Conservation (phyloP, 2,329 filamentous ascomycete species). For the Zymoseptoria crescenta region DNA sequence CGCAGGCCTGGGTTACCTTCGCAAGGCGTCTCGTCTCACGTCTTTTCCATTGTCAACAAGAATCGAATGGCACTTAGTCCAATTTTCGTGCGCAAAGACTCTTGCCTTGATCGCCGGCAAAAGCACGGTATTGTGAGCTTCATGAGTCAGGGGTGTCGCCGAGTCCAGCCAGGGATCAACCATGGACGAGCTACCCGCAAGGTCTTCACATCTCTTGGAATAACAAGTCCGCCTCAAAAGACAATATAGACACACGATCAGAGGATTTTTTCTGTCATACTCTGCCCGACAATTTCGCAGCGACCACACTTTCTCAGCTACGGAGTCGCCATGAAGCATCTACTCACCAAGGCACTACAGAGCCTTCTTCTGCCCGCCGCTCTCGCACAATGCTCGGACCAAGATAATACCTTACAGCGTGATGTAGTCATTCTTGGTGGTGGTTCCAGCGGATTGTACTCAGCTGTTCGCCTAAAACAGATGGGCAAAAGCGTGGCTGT, state of each 20-base stretch:
- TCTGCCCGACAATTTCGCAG: no score
- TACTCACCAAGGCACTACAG: not conserved
- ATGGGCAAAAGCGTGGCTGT: constrained; percentile 32
- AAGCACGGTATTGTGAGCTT: not conserved
- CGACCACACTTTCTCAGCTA: not conserved
- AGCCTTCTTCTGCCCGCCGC: not conserved
- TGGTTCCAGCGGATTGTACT: constrained; percentile 35
- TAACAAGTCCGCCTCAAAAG: not conserved
- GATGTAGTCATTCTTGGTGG: constrained; percentile 38
- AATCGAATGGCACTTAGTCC: no score
- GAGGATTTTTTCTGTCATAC: no score
- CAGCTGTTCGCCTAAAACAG: constrained; percentile 35
- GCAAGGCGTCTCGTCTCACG: no score
- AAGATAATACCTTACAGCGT: not conserved
- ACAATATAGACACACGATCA: no score
- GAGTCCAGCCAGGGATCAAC: not conserved
- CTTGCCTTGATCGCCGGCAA: not conserved
- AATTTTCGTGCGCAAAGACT: not conserved
- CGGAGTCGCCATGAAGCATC: not conserved
- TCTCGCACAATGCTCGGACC: not conserved
- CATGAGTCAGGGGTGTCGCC: not conserved
- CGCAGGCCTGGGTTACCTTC: no score
- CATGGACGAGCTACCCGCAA: not conserved
- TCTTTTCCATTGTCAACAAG: not conserved
- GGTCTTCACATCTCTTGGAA: not conserved